Conservation (phyloP, 2,329 filamentous ascomycete species). For the Ascomycota sp. region DNA sequence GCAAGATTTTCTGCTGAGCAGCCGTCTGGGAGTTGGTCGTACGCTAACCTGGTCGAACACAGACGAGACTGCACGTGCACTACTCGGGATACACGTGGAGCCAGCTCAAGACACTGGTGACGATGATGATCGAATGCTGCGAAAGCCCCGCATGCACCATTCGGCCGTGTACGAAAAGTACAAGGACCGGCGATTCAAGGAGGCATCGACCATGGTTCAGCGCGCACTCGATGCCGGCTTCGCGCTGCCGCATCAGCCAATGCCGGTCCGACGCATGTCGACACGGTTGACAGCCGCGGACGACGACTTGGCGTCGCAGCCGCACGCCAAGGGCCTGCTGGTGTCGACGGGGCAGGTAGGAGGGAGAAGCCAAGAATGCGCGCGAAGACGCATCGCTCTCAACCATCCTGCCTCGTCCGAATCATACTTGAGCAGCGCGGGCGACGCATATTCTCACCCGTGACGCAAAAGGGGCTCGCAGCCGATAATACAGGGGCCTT, state of each 20-base stretch:
- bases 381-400: too few relatives aligned
- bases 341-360: constrained; percentile 13
- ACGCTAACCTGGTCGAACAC: neutral
- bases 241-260: constrained; percentile 20
- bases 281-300: constrained; percentile 5
- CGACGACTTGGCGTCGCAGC: constrained; percentile 7
- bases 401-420: too few relatives aligned
- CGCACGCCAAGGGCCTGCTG: constrained; percentile 9
- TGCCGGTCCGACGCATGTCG: constrained; percentile 16
- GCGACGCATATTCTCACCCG: too few relatives aligned
- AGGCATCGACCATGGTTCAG: constrained; percentile 62
- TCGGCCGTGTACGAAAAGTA: constrained; percentile 83
- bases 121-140: constrained; percentile 73
- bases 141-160: constrained; percentile 67
- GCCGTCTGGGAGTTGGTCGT: neutral
- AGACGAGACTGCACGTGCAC: constrained; percentile 69
- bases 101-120: constrained; percentile 61
- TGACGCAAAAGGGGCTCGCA: too few relatives aligned
- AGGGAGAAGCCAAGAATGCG: neutral
- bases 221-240: constrained; percentile 46
- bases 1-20: neutral
- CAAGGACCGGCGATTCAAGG: constrained; percentile 68
- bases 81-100: constrained; percentile 84
- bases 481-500: too few relatives aligned
- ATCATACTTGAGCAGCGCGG: too few relatives aligned